Percentiles rank a stretch among this genome's conserved stretches.
These are phyloP conservation scores for Plasmodium knowlesi DNA, from an alignment of 169 alveolate genomes.

Conservation along the genomic window DNA sequence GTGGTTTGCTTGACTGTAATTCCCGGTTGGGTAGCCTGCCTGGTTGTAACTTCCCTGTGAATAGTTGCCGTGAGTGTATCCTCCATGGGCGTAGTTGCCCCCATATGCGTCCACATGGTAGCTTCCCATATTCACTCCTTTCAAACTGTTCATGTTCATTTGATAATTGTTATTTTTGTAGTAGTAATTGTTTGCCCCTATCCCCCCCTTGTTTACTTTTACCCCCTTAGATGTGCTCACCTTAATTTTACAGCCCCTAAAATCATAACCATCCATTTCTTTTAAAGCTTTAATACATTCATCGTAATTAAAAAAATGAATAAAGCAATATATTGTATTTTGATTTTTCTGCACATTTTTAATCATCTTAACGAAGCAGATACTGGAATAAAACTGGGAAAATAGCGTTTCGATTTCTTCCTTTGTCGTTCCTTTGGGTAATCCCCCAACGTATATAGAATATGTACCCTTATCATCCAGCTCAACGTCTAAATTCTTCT, in stretches of 20 bases:
- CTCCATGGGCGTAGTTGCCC: background rate
- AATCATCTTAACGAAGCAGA: conserved; percentile 65
- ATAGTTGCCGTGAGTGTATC: background rate
- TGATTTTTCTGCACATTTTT: conserved; percentile 61
- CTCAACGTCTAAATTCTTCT: conserved; percentile 35
- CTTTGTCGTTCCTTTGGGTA: conserved; percentile 64
- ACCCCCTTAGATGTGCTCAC: conserved; percentile 60
- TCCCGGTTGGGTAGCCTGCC: background rate
- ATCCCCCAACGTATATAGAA: conserved; percentile 68
- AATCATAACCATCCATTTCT: conserved; percentile 66
- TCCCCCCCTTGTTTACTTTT: background rate
- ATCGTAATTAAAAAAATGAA: conserved; percentile 64
- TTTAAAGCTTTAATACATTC: conserved; percentile 60
- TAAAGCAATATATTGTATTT: conserved; percentile 56
- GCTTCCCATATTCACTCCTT: background rate
- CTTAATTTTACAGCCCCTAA: conserved; percentile 68
- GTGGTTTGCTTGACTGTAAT: background rate
- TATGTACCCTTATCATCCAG: conserved; percentile 73
- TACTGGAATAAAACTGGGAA: conserved; percentile 28
- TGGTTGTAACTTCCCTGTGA: background rate
- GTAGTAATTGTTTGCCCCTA: conserved; percentile 14
- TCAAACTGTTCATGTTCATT: background rate
- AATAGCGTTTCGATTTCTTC: conserved; percentile 68
- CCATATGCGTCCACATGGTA: background rate
- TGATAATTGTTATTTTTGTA: conserved; percentile 20